These are phyloP conservation scores for Dittrichia graveolens DNA, from an alignment of 129 eudicot species.

Conservation along the genomic window DNA sequence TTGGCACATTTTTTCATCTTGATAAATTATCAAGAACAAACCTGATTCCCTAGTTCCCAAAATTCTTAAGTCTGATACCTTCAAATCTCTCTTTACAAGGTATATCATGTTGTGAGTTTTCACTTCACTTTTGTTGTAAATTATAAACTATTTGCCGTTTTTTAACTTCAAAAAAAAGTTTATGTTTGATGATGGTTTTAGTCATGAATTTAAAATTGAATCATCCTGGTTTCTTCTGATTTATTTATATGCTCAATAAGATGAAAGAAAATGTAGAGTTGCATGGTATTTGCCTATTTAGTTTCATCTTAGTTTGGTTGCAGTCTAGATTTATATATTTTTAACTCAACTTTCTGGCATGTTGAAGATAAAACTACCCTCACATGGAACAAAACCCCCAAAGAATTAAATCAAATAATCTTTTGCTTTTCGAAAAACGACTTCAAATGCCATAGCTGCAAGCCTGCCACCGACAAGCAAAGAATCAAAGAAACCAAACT, in stretches of 20 bases:
- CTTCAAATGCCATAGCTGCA: constrained; percentile 85
- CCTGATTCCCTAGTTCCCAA: constrained; percentile 8
- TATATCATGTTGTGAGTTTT: constrained; percentile 24
- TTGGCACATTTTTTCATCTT: constrained; percentile 66
- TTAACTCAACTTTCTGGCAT: constrained; percentile 5
- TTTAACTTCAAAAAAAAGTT: background rate
- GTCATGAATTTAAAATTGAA: background rate
- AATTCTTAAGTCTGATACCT: constrained; percentile 10
- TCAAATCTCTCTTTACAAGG: constrained; percentile 14
- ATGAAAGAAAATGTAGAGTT: background rate
- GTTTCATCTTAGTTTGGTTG: background rate
- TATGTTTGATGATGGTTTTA: constrained; percentile 14
- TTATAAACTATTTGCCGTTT: constrained; percentile 13
- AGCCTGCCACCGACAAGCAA: constrained; percentile 68
- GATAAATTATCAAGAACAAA: constrained; percentile 26
- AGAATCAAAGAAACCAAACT: constrained; percentile 61
- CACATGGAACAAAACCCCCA: background rate
- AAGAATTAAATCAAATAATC: constrained; percentile 52
- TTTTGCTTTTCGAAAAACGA: constrained; percentile 88
- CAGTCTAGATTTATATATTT: background rate
- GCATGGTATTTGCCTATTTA: background rate
- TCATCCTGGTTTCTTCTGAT: background rate
- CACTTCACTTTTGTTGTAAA: constrained; percentile 18
- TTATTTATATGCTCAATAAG: background rate
- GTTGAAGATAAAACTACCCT: background rate